Conservation (phyloP, 306 rosid species). For the Sicyos baderoa region DNA sequence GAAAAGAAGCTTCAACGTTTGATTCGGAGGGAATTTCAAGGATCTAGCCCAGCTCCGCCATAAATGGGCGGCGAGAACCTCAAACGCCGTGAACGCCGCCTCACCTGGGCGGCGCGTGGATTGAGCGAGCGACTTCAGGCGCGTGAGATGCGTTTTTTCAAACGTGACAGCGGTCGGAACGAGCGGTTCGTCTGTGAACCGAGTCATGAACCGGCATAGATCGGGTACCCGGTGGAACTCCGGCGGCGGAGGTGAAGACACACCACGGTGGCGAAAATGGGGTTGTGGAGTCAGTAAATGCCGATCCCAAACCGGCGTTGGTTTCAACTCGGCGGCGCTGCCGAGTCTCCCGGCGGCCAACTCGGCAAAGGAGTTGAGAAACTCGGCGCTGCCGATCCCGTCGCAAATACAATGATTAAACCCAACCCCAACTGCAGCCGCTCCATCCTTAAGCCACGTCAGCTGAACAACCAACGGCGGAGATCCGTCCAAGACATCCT, state of each 20-base stretch:
- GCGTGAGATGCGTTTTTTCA: constrained; percentile 26
- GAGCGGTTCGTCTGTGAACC: constrained; percentile 39
- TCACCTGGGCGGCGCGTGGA: constrained; percentile 28
- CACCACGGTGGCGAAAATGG: not conserved
- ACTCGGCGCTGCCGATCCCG: constrained; percentile 70
- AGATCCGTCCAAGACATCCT: constrained; percentile 63
- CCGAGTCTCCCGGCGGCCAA: constrained; percentile 35
- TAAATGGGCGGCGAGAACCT: constrained; percentile 66
- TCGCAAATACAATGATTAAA: constrained; percentile 71
- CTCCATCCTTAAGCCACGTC: constrained; percentile 71
- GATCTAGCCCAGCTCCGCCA: constrained; percentile 94
- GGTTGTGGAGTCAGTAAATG: constrained; percentile 34
- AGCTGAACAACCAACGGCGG: constrained; percentile 70
- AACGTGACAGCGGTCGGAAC: constrained; percentile 48
- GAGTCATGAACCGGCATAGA: constrained; percentile 49
- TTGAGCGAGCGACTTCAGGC: constrained; percentile 33
- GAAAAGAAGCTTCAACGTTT: constrained; percentile 51
- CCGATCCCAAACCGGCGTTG: constrained; percentile 61
- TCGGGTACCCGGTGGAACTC: constrained; percentile 60
- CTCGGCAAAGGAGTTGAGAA: constrained; percentile 51
- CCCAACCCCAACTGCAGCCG: constrained; percentile 59
- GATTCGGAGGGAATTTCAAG: constrained; percentile 52
- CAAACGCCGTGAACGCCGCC: constrained; percentile 46
- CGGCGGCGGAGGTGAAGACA: constrained; percentile 4
- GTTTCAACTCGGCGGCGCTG: constrained; percentile 16